A percentile compares a stretch with the other conserved stretches of the same genome.
Conservation (phyloP, 75 land plant genomes). For the Pinus taeda region DNA sequence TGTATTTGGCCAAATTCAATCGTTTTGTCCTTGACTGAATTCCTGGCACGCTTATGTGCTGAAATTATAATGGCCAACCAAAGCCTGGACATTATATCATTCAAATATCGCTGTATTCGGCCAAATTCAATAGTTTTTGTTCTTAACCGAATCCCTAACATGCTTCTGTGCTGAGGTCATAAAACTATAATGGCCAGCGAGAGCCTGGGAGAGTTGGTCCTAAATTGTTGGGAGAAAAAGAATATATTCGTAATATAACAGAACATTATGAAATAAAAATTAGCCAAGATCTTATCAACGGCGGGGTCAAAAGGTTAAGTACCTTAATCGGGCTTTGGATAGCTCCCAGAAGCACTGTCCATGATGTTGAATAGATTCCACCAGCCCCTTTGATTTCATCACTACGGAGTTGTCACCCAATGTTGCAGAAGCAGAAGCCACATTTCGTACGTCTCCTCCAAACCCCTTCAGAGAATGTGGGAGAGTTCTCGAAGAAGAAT, state of each 20-base stretch:
- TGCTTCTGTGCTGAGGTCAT: neutral
- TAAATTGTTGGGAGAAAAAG: neutral
- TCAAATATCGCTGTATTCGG: neutral
- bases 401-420: neutral
- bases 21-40: neutral
- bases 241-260: neutral
- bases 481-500: neutral
- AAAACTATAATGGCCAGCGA: no score
- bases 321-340: conserved; percentile 82
- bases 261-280: neutral
- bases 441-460: neutral
- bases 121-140: neutral
- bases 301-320: neutral
- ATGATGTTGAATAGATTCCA: conserved; percentile 36
- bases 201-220: no score
- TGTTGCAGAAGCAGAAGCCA: conserved; percentile 5
- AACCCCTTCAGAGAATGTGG: neutral
- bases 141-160: neutral
- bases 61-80: neutral
- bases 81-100: neutral
- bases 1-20: neutral
- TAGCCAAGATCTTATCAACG: neutral
- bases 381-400: neutral
- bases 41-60: neutral
- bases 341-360: conserved; percentile 87